Evolutionary conservation across 495 filamentous ascomycete genomes (phyloP).

Genomic region (Coniosporium apollinis): DNA sequence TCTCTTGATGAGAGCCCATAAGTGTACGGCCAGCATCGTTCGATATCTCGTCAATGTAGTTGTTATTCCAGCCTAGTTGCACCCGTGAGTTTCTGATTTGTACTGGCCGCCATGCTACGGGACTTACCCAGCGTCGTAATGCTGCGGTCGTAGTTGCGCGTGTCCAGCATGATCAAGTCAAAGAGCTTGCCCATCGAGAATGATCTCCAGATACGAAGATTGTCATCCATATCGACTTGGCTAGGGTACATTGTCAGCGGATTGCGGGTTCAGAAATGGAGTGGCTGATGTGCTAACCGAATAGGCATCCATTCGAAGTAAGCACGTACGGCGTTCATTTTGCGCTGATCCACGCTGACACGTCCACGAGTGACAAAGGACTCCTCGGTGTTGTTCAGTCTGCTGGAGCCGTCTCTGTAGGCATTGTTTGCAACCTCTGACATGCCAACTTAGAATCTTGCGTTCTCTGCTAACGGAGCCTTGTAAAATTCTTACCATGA

Average conservation of each 20-base stretch:
- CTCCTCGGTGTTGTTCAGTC: slow-evolving; percentile 40
- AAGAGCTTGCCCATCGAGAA: slow-evolving; percentile 45
- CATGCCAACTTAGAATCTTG: too few relatives aligned
- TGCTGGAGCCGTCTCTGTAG: slow-evolving; percentile 35
- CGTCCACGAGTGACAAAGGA: slow-evolving; percentile 40
- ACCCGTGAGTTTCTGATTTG: too few relatives aligned
- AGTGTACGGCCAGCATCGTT: slow-evolving; percentile 39
- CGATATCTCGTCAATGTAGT: slow-evolving; percentile 35
- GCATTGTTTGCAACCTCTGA: slow-evolving; percentile 44
- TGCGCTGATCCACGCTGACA: slow-evolving; percentile 43
- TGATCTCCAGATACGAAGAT: slow-evolving; percentile 45
- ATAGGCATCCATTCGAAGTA: slow-evolving; percentile 53
- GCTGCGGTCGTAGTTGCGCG: slow-evolving; percentile 44
- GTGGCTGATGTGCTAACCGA: slow-evolving; percentile 8
- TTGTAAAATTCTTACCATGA: slow-evolving; percentile 38
- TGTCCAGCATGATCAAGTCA: slow-evolving; percentile 52
- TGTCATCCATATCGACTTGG: slow-evolving; percentile 52
- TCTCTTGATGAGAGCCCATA: slow-evolving; percentile 49
- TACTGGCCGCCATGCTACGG: too few relatives aligned
- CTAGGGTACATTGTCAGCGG: slow-evolving; percentile 9
- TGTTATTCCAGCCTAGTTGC: slow-evolving; percentile 32
- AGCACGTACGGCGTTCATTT: slow-evolving; percentile 49
- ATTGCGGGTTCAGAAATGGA: not conserved
- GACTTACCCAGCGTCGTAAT: slow-evolving; percentile 28
- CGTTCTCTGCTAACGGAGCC: too few relatives aligned